These are phyloP conservation scores for Annulohypoxylon stygium DNA, from an alignment of 495 filamentous ascomycete species.

Conservation along the genomic window DNA sequence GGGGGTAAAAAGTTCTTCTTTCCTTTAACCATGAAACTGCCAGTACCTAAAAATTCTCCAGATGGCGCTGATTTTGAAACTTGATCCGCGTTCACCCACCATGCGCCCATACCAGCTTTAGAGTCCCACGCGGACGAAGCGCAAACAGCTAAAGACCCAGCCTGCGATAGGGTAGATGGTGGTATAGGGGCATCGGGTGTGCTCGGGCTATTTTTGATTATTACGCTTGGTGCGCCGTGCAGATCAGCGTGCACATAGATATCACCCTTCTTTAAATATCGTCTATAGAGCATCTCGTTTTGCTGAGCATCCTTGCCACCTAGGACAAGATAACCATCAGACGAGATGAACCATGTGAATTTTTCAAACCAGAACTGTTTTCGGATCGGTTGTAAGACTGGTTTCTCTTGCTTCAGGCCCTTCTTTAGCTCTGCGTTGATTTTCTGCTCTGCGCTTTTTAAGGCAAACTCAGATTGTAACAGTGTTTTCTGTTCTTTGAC, in stretches of 20 bases:
- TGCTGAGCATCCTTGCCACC: conserved; percentile 90
- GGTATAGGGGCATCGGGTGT: conserved; percentile 86
- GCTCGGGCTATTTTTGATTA: conserved; percentile 85
- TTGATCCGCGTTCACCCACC: conserved; percentile 90
- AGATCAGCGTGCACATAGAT: conserved; percentile 93
- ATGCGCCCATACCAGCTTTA: conserved; percentile 93
- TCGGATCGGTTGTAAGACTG: conserved; percentile 83
- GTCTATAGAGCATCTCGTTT: conserved; percentile 88
- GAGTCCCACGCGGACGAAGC: conserved; percentile 94
- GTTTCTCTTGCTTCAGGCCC: conserved; percentile 91
- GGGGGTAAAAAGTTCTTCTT: conserved; percentile 93
- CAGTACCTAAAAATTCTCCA: conserved; percentile 83
- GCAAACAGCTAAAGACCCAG: conserved; percentile 83
- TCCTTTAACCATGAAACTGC: conserved; percentile 82
- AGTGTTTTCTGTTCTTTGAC: conserved; percentile 88
- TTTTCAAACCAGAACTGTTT: conserved; percentile 96
- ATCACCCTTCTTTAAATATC: conserved; percentile 88
- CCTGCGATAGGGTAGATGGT: conserved; percentile 90
- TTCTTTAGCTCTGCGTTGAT: conserved; percentile 86
- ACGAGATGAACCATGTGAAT: conserved; percentile 93
- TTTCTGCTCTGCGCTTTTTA: conserved; percentile 92
- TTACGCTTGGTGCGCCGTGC: conserved; percentile 81
- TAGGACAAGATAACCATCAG: conserved; percentile 93
- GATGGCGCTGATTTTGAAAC: conserved; percentile 83
- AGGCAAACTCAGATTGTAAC: conserved; percentile 82